A percentile compares a stretch with the other conserved stretches of the same genome.
Conservation (phyloP, 2,329 filamentous ascomycete genomes). For the Leptographium lundbergii region DNA sequence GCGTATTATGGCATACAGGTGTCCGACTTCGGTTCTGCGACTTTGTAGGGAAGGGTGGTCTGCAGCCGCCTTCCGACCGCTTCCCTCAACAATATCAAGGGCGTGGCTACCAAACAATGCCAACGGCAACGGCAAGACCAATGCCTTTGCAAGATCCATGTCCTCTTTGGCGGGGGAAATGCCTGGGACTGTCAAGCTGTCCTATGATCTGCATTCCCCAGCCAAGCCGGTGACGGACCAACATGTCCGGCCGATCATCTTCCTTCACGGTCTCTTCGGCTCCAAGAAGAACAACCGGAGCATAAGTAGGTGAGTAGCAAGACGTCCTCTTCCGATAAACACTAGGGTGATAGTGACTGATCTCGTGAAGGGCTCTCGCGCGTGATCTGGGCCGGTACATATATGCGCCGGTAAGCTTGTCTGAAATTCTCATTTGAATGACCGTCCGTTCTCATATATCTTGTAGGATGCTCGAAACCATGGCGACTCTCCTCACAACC, state of each 20-base stretch:
- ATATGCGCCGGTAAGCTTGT: constrained; percentile 58
- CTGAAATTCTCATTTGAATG: not conserved
- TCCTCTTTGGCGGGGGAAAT: not conserved
- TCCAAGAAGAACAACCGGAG: constrained; percentile 91
- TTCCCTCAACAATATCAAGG: not conserved
- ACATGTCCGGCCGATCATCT: constrained; percentile 54
- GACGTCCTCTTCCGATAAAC: not conserved
- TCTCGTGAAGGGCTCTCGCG: constrained; percentile 53
- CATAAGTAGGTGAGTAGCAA: constrained; percentile 73
- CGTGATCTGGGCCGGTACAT: constrained; percentile 69
- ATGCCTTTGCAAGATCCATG: not conserved
- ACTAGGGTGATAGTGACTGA: not conserved
- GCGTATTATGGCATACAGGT: not conserved
- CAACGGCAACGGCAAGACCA: not conserved
- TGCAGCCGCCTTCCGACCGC: not conserved
- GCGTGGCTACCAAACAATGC: not conserved
- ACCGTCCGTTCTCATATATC: not conserved
- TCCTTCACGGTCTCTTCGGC: constrained; percentile 88
- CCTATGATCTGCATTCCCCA: constrained; percentile 56
- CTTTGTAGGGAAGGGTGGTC: not conserved
- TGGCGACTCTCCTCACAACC: constrained; percentile 72
- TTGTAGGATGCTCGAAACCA: constrained; percentile 79
- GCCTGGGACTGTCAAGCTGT: constrained; percentile 26
- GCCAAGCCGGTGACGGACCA: constrained; percentile 28
- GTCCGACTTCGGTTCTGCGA: not conserved